Percentiles rank a stretch among this genome's conserved stretches.
phyloP scores from a whole-genome alignment of 2,329 filamentous ascomycete genomes.

The Calonectria crousiana region DNA sequence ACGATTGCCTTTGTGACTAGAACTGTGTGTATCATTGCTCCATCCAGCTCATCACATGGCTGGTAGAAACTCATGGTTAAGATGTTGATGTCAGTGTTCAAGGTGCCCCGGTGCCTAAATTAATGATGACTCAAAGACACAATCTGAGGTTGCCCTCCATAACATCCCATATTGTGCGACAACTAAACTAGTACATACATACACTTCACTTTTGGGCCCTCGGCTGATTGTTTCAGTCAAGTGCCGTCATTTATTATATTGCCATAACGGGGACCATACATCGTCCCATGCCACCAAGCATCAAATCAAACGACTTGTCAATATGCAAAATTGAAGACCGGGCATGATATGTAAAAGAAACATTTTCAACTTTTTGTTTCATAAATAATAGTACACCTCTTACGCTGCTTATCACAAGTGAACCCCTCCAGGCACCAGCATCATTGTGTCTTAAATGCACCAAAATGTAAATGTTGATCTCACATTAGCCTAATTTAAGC shows the following conservation, averaged over 20 bases:
- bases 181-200: no score
- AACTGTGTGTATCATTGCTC: neutral
- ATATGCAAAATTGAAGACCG: neutral
- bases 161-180: no score
- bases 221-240: neutral
- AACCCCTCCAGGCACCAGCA: no score
- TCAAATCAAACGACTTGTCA: neutral
- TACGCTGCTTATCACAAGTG: neutral
- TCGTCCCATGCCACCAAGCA: neutral
- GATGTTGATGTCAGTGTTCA: neutral
- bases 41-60: neutral
- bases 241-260: neutral
- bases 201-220: neutral
- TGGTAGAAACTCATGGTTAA: neutral
- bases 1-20: neutral
- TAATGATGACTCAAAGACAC: neutral
- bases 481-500: neutral
- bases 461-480: neutral
- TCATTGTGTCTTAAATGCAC: neutral
- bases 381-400: neutral
- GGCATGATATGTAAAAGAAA: neutral
- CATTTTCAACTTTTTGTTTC: neutral
- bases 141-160: neutral
- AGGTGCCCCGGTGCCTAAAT: neutral
- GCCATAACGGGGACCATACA: neutral